Evolutionary conservation across 345 rosid genomes (phyloP), one percentile per base, ranked within the genome.

Genomic region (Populus alba): DNA sequence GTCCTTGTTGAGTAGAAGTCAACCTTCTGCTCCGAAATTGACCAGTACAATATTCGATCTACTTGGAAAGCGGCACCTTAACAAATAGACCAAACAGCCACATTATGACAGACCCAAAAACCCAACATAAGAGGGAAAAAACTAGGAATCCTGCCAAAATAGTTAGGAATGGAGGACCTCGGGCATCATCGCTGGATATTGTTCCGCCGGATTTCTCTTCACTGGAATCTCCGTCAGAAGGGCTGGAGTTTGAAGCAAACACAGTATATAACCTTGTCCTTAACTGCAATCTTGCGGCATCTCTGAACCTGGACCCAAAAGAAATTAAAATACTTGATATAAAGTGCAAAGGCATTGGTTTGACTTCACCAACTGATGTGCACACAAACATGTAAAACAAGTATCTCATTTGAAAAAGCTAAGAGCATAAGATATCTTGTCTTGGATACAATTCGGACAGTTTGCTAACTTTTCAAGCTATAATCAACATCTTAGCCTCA

Each of bases 111-210:
- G 85, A 84, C 6, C 82, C 87, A 55, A 76, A 49, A 23, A 79
- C 39, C 87, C 87, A 85, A 11, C 62, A 76, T 53, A 73, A 79
- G 41, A 79, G 41, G 17, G 47, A n/a, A 20, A 74, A 73, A 11
- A 79, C 72, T 7, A 81, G 7, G 5, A 85, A 70, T 73, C 81
- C 87, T 76, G 81, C 83, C 68, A 81, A 63, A 57, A 85, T 65
- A 0, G 87, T 81, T 29, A 85, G 83, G 63, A 85, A 66, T 22
- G 87, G 87, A 73, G 81, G 87, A 3, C 83, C 83, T 79, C 29
- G 74, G 37, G 49, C 37, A 4, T 38, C 77, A 72, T 76, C 68
- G 63, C 51, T 25, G 53, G 53, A 47, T 10, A 59, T 38, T 25
- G 66, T 53, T 55, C 27, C 39, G 31, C 55, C 73, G 27, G 71